These are phyloP conservation scores for Pythium monospermum DNA, from an alignment of 352 stramenopile genomes.

Conservation along the genomic window DNA sequence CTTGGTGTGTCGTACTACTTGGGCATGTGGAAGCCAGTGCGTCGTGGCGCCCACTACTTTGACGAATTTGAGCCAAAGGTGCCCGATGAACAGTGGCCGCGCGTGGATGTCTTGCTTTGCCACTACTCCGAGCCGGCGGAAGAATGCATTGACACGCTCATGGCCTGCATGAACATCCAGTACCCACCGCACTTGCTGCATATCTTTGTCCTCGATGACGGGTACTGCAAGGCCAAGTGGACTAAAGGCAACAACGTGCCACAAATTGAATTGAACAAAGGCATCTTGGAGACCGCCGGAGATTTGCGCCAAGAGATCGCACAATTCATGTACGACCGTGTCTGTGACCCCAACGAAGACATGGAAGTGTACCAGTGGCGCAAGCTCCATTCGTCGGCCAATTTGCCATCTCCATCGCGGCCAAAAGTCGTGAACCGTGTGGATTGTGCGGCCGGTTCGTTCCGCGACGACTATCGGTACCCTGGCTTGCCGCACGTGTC, in stretches of 20 bases:
- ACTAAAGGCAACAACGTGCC: constrained; percentile 33
- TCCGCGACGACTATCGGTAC: constrained; percentile 81
- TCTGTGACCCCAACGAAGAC: constrained; percentile 79
- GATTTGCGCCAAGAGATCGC: constrained; percentile 76
- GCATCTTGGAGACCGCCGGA: constrained; percentile 70
- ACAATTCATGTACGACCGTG: constrained; percentile 83
- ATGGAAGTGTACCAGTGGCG: constrained; percentile 83
- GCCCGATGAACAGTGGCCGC: constrained; percentile 39
- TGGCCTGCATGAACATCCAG: constrained; percentile 47
- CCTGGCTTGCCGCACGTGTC: constrained; percentile 69
- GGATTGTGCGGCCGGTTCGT: constrained; percentile 72
- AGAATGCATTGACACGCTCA: constrained; percentile 44
- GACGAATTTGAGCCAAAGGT: constrained; percentile 43
- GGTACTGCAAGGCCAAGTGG: constrained; percentile 47
- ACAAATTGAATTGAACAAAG: constrained; percentile 33
- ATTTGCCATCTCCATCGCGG: constrained; percentile 58
- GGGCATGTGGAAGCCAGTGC: constrained; percentile 45
- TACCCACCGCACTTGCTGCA: constrained; percentile 45
- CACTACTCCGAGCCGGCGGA: constrained; percentile 51
- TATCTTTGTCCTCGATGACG: constrained; percentile 44
- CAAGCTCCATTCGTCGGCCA: constrained; percentile 80
- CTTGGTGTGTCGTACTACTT: constrained; percentile 40
- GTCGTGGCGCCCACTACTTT: constrained; percentile 43
- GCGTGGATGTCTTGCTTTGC: constrained; percentile 42
- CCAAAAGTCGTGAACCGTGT: constrained; percentile 61